Base-by-base conservation (phyloP, 208 protist species). In the Polymyxa betae region DNA sequence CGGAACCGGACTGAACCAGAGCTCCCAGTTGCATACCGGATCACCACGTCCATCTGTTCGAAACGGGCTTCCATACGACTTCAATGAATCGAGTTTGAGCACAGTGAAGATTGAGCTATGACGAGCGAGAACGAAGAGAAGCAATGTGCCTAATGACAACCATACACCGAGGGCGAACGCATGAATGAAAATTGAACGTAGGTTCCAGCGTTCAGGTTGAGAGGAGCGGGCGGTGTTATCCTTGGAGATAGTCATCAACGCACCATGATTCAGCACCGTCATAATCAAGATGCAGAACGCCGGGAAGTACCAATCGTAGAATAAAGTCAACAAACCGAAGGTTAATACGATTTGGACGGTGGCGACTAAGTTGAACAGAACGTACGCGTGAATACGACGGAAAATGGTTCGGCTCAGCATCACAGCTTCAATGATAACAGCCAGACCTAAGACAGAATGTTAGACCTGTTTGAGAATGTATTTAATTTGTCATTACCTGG, bases 271-370 rank as follows among this genome's bases (percentile, higher is more conserved):
- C 16, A 82, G 5, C 35, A 82, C 16, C 16, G 35, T n/a, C 35
- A 82, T 5, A n/a, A 82, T 38, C 35, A 82, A 45, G 72, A 82
- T 43, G 16, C 5, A 5, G 16, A 43, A 5, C 5, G 72, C 72
- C 72, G 72, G 72, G 72, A 45, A 82, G n/a, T 82, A 82, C 72
- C 72, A 82, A 43, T 82, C 40, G 72, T 82, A 82, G 35, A 43
- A 35, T 5, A 82, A 38, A 12, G 72, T 82, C 16, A 82, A n/a
- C 5, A 82, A 43, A 20, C 72, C 72, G 72, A 82, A 82, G 16
- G 72, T 82, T n/a, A 82, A n/a, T 12, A 43, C 72, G 5, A 82
- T 82, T 35, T n/a, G 72, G 12, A 82, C 5, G 16, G 72, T 20
- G 72, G n/a, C n/a, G 16, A n/a, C n/a, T n/a, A 82, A 45, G 35